A percentile compares a stretch with the other conserved stretches of the same genome.
phyloP scores from a whole-genome alignment of 768 basidiomycete genomes.

The Amanita molliuscula region DNA sequence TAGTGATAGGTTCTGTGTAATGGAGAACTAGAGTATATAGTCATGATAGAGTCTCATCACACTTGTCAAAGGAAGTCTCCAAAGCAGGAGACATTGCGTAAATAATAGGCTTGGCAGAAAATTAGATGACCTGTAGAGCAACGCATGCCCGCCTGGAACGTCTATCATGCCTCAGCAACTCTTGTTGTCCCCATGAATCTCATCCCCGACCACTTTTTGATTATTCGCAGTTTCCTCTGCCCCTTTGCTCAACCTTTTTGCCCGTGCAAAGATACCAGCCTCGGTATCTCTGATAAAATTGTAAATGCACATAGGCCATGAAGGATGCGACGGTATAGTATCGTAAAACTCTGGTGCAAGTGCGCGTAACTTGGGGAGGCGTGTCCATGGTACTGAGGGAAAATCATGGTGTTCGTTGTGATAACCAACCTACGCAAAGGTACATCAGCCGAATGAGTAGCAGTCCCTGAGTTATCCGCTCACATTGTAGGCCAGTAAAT shows the following conservation, averaged over 20 bases:
- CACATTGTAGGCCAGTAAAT: conserved; percentile 88
- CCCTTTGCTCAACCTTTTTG: conserved; percentile 55
- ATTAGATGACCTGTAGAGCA: too few relatives aligned
- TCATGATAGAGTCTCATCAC: too few relatives aligned
- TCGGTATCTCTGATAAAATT: conserved; percentile 90
- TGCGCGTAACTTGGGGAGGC: conserved; percentile 69
- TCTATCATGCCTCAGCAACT: too few relatives aligned
- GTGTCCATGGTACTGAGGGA: conserved; percentile 93
- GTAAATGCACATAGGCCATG: conserved; percentile 90
- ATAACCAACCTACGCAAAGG: conserved; percentile 78
- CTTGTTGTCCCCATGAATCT: not conserved
- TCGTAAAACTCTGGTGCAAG: conserved; percentile 93
- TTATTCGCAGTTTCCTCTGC: not conserved
- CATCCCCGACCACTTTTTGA: too few relatives aligned
- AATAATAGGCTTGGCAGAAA: not conserved
- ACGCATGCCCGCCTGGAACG: too few relatives aligned
- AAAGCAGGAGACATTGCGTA: too few relatives aligned
- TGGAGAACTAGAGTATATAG: too few relatives aligned
- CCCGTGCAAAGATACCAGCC: conserved; percentile 83
- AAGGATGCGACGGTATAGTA: conserved; percentile 73
- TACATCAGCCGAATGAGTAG: not conserved
- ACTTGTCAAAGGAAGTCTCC: too few relatives aligned
- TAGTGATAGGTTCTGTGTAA: too few relatives aligned
- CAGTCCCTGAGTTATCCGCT: conserved; percentile 13
- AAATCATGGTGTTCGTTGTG: conserved; percentile 99